Conservation (phyloP, 1,284 basidiomycete species). For the Fomitopsis schrenkii region DNA sequence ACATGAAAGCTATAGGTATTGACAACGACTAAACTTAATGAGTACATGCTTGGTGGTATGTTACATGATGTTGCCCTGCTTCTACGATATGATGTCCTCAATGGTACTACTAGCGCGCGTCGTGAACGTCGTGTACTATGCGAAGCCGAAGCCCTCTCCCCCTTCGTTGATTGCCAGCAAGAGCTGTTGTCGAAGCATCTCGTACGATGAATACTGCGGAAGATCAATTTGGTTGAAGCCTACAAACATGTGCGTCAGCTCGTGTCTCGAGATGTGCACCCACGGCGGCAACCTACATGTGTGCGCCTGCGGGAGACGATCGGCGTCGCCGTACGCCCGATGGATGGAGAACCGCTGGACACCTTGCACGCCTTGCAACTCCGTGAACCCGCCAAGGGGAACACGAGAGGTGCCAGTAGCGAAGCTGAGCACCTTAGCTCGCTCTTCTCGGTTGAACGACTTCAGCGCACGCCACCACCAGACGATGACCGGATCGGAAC, state of each 20-base stretch:
- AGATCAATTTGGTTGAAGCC: constrained; percentile 88
- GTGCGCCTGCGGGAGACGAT: constrained; percentile 86
- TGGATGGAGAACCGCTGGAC: constrained; percentile 97
- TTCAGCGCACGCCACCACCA: constrained; percentile 99
- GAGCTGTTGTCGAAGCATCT: constrained; percentile 87
- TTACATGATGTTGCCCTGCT: constrained; percentile 8
- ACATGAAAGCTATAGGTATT: background rate
- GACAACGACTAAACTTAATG: background rate
- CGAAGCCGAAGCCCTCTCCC: constrained; percentile 88
- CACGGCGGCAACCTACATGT: constrained; percentile 58
- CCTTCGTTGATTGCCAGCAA: constrained; percentile 92
- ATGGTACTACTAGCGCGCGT: background rate
- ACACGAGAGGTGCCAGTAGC: constrained; percentile 95
- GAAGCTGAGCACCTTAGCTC: constrained; percentile 95
- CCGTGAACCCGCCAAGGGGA: constrained; percentile 89
- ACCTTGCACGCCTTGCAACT: constrained; percentile 92
- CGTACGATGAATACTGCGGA: constrained; percentile 89
- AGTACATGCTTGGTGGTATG: background rate
- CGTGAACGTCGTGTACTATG: constrained; percentile 32
- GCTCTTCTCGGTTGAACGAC: constrained; percentile 95
- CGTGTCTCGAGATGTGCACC: constrained; percentile 19
- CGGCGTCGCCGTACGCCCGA: constrained; percentile 82
- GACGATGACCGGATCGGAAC: constrained; percentile 90
- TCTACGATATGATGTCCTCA: constrained; percentile 2
- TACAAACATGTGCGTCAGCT: constrained; percentile 22